Base-by-base conservation (phyloP, 495 filamentous ascomycete genomes). In the Xylaria scruposa region DNA sequence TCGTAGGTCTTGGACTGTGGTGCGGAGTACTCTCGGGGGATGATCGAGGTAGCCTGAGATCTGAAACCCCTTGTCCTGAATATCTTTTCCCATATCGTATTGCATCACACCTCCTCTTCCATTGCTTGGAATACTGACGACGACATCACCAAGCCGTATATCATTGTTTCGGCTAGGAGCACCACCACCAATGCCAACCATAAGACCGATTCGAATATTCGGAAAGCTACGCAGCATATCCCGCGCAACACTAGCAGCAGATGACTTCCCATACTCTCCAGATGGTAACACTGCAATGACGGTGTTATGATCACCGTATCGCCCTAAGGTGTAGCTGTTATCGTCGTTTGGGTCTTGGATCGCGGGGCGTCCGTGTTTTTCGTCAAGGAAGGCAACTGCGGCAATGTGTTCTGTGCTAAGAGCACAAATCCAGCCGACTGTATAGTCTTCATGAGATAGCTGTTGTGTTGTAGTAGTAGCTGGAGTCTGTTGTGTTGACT, bases 151-250 rank as follows among this genome's bases (percentile, higher is more conserved):
- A 36, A 60, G 56, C 1, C 56, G 80, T 4, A 87, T 80, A 71
- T 84, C 77, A 62, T 78, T 69, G 10, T 74, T 71, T n/a, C 21
- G 24, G 62, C 53, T 80, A 10, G 84, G 83, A 6, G 80, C 78
- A 13, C 83, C 85, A 17, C 83, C 83, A 3, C 78, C 86, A 62
- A 86, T 86, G 21, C 85, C 85, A 3, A 88, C 85, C 78, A 88
- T 84, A 26, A 88, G 76, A 38, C 77, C 71, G 67, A 84, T 71
- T 19, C 78, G 68, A n/a, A 88, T 69, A 33, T 77, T 78, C 19
- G 81, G 77, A 67, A 88, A 88, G 42, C 70, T 85, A 3, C 76
- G 73, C 9, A 78, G 59, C 85, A 86, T 76, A 60, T 84, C 75
- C n/a, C 53, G 78, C 2, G 75, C 81, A 10, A 83, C 80, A 5